phyloP scores from a whole-genome alignment of 257 asterid species.

The Scutellaria barbata region DNA sequence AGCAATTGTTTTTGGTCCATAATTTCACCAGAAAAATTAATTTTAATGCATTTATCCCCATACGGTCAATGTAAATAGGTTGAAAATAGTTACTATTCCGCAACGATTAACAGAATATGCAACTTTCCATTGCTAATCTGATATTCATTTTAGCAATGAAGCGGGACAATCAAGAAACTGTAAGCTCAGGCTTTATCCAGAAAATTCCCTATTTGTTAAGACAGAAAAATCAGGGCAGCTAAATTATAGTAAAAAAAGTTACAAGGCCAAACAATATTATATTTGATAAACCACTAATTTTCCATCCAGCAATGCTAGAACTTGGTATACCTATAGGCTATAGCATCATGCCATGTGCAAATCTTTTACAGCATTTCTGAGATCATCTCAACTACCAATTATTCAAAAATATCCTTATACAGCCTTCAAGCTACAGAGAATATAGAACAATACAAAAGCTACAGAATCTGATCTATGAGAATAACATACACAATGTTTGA shows the following conservation, averaged over 20 bases:
- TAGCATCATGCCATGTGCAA: too few species aligned
- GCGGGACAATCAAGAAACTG: constrained; percentile 5
- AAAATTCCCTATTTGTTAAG: too few species aligned
- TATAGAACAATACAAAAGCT: too few species aligned
- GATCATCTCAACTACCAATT: too few species aligned
- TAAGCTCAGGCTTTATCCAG: background rate
- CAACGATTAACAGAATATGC: constrained; percentile 1
- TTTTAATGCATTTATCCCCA: background rate
- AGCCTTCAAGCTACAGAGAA: background rate
- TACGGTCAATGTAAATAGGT: background rate
- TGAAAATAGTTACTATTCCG: background rate
- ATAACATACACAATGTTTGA: background rate
- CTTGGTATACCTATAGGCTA: too few species aligned
- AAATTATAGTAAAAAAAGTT: background rate
- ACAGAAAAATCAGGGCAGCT: background rate
- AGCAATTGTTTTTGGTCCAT: background rate
- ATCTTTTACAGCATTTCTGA: too few species aligned
- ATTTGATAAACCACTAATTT: background rate
- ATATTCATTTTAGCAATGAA: background rate
- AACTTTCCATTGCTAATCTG: background rate
- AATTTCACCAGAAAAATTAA: background rate
- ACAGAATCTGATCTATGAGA: too few species aligned
- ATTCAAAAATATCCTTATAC: background rate
- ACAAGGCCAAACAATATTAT: background rate
- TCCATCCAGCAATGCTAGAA: background rate